Evolutionary conservation across 768 basidiomycete genomes (phyloP), one percentile per base, ranked within the genome.

Genomic region (Hypholoma sublateritium): DNA sequence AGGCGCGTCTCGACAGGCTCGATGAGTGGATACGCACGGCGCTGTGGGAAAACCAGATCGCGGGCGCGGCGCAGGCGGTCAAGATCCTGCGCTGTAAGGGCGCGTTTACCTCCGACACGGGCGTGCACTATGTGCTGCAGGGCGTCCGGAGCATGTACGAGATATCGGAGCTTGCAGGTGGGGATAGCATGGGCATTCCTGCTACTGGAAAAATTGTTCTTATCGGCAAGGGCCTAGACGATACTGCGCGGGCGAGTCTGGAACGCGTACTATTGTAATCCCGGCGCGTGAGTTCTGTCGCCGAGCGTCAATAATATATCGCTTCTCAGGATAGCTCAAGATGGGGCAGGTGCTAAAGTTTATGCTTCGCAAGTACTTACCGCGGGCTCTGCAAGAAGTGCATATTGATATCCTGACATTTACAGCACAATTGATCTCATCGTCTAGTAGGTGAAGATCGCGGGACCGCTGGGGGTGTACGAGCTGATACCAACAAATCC

Each of bases 141-240:
- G 97, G 95, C 2, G 97, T 99, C 12, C 78, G 92, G 61, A 92
- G 77, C 62, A 80, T 98, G 70, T 99, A 95, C 67, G 96, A 99
- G 63, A 81, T 95, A 13, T 67, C 70, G 0, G 71, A 77, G 49
- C 73, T 86, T 39, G 75, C 74, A 52, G 56, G 45, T 1, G 50
- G 49, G 24, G 65, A 65, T n/a, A 61, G 56, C 47, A 55, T 84
- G 22, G 85, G 81, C 1, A 67, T 86, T 35, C 83, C 83, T 0
- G 81, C 84, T 47, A 71, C 72, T 14, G 93, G 93, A 22, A 96
- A 95, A 72, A 67, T 96, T 21, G 91, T 95, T 2, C 79, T 96
- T 57, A 95, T 96, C 45, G 94, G 94, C 11, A 91, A 88, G 66
- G 90, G 91, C 1, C 69, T 96, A 42, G 77, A 81, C 57, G 79